Base-by-base conservation (phyloP, 495 filamentous ascomycete genomes). In the Trichoderma asperelloides region DNA sequence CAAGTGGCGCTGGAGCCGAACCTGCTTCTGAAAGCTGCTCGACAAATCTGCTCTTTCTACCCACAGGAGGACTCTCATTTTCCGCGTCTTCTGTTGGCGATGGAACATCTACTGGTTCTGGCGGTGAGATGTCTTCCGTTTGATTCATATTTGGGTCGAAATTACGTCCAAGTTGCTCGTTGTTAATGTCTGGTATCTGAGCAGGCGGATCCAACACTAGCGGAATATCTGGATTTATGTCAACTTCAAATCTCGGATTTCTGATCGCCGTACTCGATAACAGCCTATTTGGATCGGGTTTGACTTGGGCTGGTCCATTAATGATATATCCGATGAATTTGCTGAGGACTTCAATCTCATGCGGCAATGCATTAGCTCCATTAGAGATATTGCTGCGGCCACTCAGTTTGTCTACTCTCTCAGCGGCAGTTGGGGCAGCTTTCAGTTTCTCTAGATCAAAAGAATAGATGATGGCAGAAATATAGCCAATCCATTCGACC, bases 11-110 rank as follows among this genome's bases (percentile, higher is more conserved):
- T 1, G 55, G 25, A 60, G 23, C 16, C 12, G 71, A 1, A 74
- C 65, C 15, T 68, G 70, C 28, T 43, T 66, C 3, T 66, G 55
- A 60, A 18, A 60, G 55, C 11, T 60, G 55, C 55, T 60, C 55
- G 8, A 60, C 55, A 30, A 60, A 60, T 30, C 55, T 60, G 55
- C 55, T 60, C 25, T 60, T 60, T 60, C 55, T 60, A 60, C 55
- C 55, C 21, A 23, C 9, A 60, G 55, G 55, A 28, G 11, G 55
- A 30, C 4, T 15, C 23, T 27, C 9, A 12, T 60, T 25, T 11
- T 60, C 55, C 15, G n/a, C 25, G 9, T 60, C 25, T 30, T 30
- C 55, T 1, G 23, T 25, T 13, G 55, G 55, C 16, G 25, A 30
- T 15, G 55, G 27, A 23, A 51, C 18, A 23, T 60, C 55, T 2